Evolutionary conservation across 441 rosid genomes (phyloP), one percentile per base, ranked within the genome.

Genomic region (Theobroma grandiflorum): DNA sequence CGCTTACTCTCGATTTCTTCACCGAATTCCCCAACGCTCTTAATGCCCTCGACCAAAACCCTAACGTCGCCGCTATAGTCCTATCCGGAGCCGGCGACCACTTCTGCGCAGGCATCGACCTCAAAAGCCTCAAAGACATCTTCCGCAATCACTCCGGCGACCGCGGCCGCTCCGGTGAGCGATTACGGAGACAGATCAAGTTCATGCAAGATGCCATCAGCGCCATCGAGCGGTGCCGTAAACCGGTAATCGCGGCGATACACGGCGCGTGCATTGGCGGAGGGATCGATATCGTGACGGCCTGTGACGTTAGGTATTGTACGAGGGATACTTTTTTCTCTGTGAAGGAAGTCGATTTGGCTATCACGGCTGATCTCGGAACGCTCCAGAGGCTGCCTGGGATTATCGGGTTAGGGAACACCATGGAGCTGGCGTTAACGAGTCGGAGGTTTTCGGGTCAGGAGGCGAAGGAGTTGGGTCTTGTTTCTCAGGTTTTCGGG

Each of bases 51-150:
- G 98, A 93, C 82, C 90, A 85, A 16, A 88, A 92, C 80, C 95
- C 94, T 47, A 77, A 85, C 31, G 93, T 70, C 84, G n/a, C 81
- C 65, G 88, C 87, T 77, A 81, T 91, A 79, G 57, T 93, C 82
- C 90, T 94, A 68, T 79, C 90, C 80, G 97, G 90, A 68, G 73
- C 91, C 82, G 96, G 97, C 42, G 86, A 86, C 69, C 91, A 93
- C 85, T 94, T 96, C 86, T 93, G 95, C 87, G 86, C 97, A 66
- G 97, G 98, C 2, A 90, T 96, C 79, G 97, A 96, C 76, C 87
- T 96, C 80, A 66, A 49, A 12, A 78, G 88, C 50, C 87, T 94
- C 6, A 50, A 76, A 47, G 69, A 83, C 31, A 16, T 69, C 77
- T 3, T 87, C 0, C 63, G 67, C 16, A 40, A 59, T 9, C 8